These are phyloP conservation scores for Lachnum nothofagi DNA, from an alignment of 2,329 filamentous ascomycete genomes.

Conservation along the genomic window DNA sequence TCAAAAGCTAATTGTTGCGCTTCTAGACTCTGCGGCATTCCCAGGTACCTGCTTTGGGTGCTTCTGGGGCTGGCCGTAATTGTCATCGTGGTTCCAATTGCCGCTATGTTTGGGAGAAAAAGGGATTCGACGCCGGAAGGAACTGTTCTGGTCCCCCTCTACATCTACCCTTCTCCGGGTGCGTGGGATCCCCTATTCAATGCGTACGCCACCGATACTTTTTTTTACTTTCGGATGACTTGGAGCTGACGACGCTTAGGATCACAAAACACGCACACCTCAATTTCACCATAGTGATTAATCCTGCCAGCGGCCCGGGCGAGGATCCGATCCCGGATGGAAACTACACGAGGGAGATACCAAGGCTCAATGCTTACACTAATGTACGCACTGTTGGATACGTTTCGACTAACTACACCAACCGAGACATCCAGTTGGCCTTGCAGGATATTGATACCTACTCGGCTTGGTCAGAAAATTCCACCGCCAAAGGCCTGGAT, in stretches of 20 bases:
- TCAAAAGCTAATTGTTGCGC: not conserved
- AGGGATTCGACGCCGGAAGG: conserved; percentile 35
- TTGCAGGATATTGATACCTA: conserved; percentile 40
- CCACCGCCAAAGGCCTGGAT: conserved; percentile 35
- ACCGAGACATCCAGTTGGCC: conserved; percentile 29
- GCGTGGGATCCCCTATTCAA: conserved; percentile 42
- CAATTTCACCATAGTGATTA: conserved; percentile 29
- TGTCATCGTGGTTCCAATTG: conserved; percentile 25
- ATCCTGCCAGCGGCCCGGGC: conserved; percentile 33
- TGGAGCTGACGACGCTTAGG: conserved; percentile 4
- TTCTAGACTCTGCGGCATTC: conserved; percentile 10
- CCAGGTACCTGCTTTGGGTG: conserved; percentile 7
- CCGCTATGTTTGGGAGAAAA: conserved; percentile 33
- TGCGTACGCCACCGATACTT: conserved; percentile 33
- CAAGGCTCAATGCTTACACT: conserved; percentile 34
- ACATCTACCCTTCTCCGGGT: conserved; percentile 43
- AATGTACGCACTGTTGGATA: conserved; percentile 40
- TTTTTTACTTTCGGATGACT: not conserved
- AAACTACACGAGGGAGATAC: conserved; percentile 34
- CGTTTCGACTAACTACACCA: conserved; percentile 35
- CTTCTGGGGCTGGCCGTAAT: conserved; percentile 10
- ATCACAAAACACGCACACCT: conserved; percentile 20
- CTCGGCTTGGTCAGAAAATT: conserved; percentile 37
- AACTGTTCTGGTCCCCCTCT: conserved; percentile 44
- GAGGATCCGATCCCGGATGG: conserved; percentile 29